Conservation (phyloP, 2,329 filamentous ascomycete species). For the Talaromyces islandicus region DNA sequence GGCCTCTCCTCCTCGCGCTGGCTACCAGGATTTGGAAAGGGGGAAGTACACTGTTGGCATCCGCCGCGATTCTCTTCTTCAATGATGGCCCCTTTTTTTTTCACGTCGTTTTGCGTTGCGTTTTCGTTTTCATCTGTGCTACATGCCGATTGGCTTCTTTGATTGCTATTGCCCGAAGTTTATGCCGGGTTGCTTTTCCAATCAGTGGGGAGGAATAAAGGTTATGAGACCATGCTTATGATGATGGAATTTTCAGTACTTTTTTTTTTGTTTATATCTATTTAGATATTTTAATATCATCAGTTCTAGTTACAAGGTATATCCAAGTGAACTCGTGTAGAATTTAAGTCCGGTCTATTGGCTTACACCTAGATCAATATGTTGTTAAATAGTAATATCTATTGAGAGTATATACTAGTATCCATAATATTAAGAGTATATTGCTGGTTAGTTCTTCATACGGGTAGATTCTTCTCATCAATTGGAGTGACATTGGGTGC, state of each 20-base stretch:
- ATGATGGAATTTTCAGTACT: background rate
- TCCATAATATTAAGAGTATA: too few species aligned
- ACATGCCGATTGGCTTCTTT: background rate
- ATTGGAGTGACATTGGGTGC: too few species aligned
- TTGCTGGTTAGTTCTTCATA: too few species aligned
- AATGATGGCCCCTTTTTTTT: background rate
- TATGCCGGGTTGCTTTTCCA: background rate
- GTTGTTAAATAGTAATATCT: too few species aligned
- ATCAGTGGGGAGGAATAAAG: background rate
- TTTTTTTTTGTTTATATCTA: background rate
- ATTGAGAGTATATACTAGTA: too few species aligned
- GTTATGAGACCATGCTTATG: background rate
- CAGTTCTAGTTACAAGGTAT: background rate
- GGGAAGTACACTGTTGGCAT: background rate
- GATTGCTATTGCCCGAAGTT: background rate
- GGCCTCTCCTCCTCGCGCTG: background rate
- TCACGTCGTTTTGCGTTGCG: background rate
- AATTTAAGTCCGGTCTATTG: background rate
- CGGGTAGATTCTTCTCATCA: too few species aligned
- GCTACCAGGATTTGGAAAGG: slow-evolving; percentile 2
- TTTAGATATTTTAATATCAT: background rate
- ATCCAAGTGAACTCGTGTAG: background rate
- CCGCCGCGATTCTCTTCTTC: background rate
- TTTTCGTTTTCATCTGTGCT: background rate
- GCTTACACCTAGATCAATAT: too few species aligned